Conservation (phyloP, 257 asterid genomes). For the Scutellaria barbata region DNA sequence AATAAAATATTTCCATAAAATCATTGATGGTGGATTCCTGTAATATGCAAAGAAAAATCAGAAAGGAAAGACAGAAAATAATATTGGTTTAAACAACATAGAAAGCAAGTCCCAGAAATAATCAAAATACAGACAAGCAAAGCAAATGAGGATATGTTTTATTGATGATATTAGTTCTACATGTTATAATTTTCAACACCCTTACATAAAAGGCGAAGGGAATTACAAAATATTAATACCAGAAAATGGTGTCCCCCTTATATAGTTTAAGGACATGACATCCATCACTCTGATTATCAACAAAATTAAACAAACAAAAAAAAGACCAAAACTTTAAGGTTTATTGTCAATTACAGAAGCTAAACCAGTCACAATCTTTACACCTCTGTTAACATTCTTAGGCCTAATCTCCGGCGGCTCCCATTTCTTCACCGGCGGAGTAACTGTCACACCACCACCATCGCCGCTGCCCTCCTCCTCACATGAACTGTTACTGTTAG, state of each 20-base stretch:
- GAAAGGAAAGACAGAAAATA: no score
- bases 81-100: no score
- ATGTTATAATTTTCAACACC: slow-evolving; percentile 44
- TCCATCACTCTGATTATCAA: slow-evolving; percentile 16
- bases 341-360: slow-evolving; percentile 65
- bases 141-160: no score
- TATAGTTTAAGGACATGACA: slow-evolving; percentile 30
- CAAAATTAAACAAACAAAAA: neutral
- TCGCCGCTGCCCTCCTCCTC: slow-evolving; percentile 29
- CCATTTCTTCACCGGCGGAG: slow-evolving; percentile 44
- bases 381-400: slow-evolving; percentile 46
- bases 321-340: slow-evolving; percentile 47
- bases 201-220: slow-evolving; percentile 76
- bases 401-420: slow-evolving; percentile 56
- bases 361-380: slow-evolving; percentile 69
- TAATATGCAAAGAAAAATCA: no score
- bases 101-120: neutral
- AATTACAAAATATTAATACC: slow-evolving; percentile 35
- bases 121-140: neutral
- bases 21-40: no score
- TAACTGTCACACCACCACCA: neutral
- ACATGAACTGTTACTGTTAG: slow-evolving; percentile 34
- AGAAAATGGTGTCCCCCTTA: slow-evolving; percentile 21
- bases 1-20: no score
- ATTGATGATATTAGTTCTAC: slow-evolving; percentile 31